Evolutionary conservation across 108 stramenopile species (phyloP), one percentile per base, ranked within the genome.

Genomic region (Nitzschia sp.): DNA sequence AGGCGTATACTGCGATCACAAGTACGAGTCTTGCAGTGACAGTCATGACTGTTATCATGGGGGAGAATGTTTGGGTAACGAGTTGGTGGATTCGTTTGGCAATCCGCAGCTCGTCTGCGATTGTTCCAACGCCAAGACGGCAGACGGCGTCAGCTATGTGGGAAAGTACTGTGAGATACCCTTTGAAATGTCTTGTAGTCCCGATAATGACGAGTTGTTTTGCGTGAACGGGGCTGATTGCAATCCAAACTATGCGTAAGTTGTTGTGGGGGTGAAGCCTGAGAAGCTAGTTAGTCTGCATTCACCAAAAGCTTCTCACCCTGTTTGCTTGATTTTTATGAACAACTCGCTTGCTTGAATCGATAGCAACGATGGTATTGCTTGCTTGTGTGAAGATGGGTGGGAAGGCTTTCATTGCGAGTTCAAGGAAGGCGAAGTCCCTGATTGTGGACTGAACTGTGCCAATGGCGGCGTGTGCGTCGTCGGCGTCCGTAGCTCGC

Each of bases 151-250:
- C 18, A 53, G 61, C 1, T 81, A 81, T 56, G 80, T 73, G 35
- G 84, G 84, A 46, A 85, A 85, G 58, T 81, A 78, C 46, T 85
- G 84, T 64, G 84, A 85, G 54, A 76, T 71, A 4, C 80, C 75
- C 27, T 47, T 56, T 31, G 68, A 65, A 34, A 38, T 64, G 53
- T 5, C n/a, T n/a, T 77, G 76, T 33, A 49, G 46, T 59, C 6
- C 46, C 19, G 60, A 62, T 27, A 61, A 71, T 64, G 66, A 36
- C 24, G 26, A 24, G 0, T 23, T 46, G 26, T 73, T 78, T 57
- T 81, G 71, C 53, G 60, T 76, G 64, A 72, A 81, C 35, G 71
- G 68, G 9, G 71, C 61, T 18, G 63, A 53, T 51, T 75, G 71
- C 74, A 81, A 81, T 63, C 60, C 80, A 46, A 29, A 72, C 27